Evolutionary conservation across 2,329 filamentous ascomycete genomes (phyloP), one percentile per base, ranked within the genome.

Genomic region (Thelonectria blattea): DNA sequence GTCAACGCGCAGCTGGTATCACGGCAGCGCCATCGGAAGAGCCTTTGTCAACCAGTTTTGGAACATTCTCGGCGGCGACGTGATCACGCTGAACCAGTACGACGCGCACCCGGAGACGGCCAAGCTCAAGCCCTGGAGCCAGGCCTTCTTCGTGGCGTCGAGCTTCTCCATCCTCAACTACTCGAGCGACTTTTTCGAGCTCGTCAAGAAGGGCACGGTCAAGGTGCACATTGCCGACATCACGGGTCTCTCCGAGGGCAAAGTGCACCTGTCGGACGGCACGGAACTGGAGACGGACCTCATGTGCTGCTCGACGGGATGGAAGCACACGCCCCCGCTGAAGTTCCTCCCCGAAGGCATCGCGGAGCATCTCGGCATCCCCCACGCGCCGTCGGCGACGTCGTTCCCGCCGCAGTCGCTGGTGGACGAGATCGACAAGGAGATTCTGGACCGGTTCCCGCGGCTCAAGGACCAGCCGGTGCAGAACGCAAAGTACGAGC

Each of bases 291-390:
- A 78, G 7, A 77, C 82, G 0, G 84, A 88, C 66, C 79, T 78
- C 0, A 69, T 89, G 3, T 76, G 85, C 58, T 85, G 81, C 65
- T 81, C 80, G 17, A 88, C 85, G 0, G 87, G 87, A 2, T 89
- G 86, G 86, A 81, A 83, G 65, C 78, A 82, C 45, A 72, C 76
- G 2, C 80, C 83, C 1, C 78, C 82, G 0, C 71, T 89, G 52
- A 80, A 79, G 47, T 87, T 88, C 67, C 68, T 83, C 10, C 80
- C 81, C 0, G 73, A 76, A 30, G 80, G 79, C 17, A 77, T 83
- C 49, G 78, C 80, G 30, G 69, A 65, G 10, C 76, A 82, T 24
- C 72, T 85, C 3, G 85, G 84, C 11, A 68, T 87, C 15, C 83
- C 84, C 2, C 79, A 68, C 32, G 52, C 60, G 3, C 67, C 65